Percentiles rank a stretch among this genome's conserved stretches.
Evolutionary conservation across 306 rosid genomes (phyloP).

Genomic region (Cercis canadensis): DNA sequence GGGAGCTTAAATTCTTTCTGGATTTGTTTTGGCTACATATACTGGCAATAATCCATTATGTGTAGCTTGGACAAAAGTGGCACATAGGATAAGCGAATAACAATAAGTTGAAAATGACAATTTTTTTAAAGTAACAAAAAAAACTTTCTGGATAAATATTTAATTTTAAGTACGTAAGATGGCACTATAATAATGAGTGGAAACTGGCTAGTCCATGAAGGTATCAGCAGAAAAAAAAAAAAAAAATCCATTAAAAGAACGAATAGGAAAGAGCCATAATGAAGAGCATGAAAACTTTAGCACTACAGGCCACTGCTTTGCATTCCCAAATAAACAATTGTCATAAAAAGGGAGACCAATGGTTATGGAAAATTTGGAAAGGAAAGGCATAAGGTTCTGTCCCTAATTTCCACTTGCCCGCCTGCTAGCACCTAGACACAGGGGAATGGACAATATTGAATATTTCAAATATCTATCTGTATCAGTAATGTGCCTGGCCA

Average conservation of each 20-base stretch:
- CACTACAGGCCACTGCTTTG: conserved; percentile 33
- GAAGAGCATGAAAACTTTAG: conserved; percentile 6
- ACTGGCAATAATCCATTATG: no score
- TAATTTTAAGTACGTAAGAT: conserved; percentile 3
- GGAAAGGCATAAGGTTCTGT: conserved; percentile 57
- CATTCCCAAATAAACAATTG: conserved; percentile 43
- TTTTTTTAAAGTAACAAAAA: conserved; percentile 7
- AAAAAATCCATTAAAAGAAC: neutral
- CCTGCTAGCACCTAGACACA: neutral
- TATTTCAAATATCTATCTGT: neutral
- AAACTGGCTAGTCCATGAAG: conserved; percentile 27
- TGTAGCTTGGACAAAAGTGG: no score
- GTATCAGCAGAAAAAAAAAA: no score
- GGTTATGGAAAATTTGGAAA: conserved; percentile 25
- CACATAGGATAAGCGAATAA: no score
- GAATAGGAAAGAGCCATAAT: conserved; percentile 36
- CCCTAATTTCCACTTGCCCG: conserved; percentile 44
- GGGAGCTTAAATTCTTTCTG: no score
- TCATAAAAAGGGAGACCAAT: conserved; percentile 49
- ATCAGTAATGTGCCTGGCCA: no score
- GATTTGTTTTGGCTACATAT: no score
- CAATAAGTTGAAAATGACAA: no score
- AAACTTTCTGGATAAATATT: no score
- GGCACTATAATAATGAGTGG: conserved; percentile 10
- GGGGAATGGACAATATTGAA: neutral